Conservation (phyloP, 2,329 filamentous ascomycete species). For the Fusarium buxicola region DNA sequence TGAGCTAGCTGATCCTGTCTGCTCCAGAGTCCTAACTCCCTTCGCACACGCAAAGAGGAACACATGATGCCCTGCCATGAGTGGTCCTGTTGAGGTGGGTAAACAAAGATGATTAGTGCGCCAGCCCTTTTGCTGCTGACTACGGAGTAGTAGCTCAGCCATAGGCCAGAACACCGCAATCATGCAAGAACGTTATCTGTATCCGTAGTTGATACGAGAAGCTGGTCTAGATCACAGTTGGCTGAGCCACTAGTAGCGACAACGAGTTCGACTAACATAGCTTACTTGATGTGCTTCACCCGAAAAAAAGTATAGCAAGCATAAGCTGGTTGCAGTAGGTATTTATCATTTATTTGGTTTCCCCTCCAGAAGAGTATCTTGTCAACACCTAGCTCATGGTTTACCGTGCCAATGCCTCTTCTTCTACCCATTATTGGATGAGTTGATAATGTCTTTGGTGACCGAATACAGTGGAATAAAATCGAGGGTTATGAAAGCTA, state of each 20-base stretch:
- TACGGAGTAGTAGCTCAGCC: slow-evolving; percentile 22
- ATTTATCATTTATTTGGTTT: background rate
- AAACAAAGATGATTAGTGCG: background rate
- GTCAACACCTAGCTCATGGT: background rate
- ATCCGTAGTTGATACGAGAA: slow-evolving; percentile 7
- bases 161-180: background rate
- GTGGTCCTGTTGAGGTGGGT: too few relatives aligned
- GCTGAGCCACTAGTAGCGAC: background rate
- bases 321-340: too few relatives aligned
- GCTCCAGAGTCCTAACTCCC: background rate
- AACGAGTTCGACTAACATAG: background rate
- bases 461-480: background rate
- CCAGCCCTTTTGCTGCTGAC: background rate
- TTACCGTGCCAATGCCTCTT: background rate
- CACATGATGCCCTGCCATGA: slow-evolving; percentile 22
- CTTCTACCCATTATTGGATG: background rate
- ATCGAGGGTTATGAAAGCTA: background rate
- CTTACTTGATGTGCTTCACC: too few relatives aligned
- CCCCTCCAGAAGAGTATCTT: background rate
- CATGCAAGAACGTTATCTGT: slow-evolving; percentile 1
- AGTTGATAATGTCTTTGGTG: background rate
- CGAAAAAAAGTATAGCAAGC: too few relatives aligned
- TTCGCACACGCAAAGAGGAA: slow-evolving; percentile 20
- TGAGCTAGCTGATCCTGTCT: slow-evolving; percentile 14
- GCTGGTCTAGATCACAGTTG: background rate